A percentile compares a stretch with the other conserved stretches of the same genome.
phyloP scores from a whole-genome alignment of 2,329 filamentous ascomycete genomes.

The Cladorrhinum sp. region DNA sequence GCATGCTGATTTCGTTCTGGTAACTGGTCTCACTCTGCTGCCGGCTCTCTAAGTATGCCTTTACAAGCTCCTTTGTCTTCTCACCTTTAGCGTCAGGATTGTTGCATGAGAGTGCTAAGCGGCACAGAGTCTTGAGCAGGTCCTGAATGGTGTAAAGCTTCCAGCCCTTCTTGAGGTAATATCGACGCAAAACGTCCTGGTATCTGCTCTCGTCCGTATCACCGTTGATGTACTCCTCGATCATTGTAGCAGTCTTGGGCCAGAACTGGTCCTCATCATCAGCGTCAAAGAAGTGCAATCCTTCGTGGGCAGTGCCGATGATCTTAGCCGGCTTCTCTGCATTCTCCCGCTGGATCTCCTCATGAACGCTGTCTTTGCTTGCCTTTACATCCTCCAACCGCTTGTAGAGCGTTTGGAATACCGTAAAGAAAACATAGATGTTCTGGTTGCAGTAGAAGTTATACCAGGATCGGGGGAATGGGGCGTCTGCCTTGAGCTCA shows the following conservation, averaged over 20 bases:
- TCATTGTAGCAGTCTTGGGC: slow-evolving; percentile 76
- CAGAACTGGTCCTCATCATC: slow-evolving; percentile 70
- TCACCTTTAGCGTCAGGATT: slow-evolving; percentile 79
- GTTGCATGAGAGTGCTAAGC: slow-evolving; percentile 79
- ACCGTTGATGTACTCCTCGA: slow-evolving; percentile 80
- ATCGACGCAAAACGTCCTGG: slow-evolving; percentile 87
- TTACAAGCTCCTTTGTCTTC: slow-evolving; percentile 86
- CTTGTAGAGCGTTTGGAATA: slow-evolving; percentile 88
- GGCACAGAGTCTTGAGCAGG: slow-evolving; percentile 75
- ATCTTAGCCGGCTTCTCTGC: slow-evolving; percentile 77
- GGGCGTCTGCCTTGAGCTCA: slow-evolving; percentile 71
- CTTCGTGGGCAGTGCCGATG: slow-evolving; percentile 78
- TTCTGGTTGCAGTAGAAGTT: slow-evolving; percentile 90
- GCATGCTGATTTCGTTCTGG: slow-evolving; percentile 82
- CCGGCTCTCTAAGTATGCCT: slow-evolving; percentile 79
- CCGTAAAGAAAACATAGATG: slow-evolving; percentile 90
- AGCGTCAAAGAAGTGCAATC: slow-evolving; percentile 73
- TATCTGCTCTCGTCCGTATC: slow-evolving; percentile 80
- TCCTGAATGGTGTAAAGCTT: slow-evolving; percentile 91
- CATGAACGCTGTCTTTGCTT: slow-evolving; percentile 68
- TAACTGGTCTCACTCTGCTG: slow-evolving; percentile 83
- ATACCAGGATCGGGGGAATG: slow-evolving; percentile 76
- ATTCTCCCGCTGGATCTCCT: slow-evolving; percentile 70
- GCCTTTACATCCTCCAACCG: slow-evolving; percentile 81
- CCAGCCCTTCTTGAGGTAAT: slow-evolving; percentile 89